These are phyloP conservation scores for Hanseniaspora guilliermondii DNA, from an alignment of 805 yeast species.

Conservation along the genomic window DNA sequence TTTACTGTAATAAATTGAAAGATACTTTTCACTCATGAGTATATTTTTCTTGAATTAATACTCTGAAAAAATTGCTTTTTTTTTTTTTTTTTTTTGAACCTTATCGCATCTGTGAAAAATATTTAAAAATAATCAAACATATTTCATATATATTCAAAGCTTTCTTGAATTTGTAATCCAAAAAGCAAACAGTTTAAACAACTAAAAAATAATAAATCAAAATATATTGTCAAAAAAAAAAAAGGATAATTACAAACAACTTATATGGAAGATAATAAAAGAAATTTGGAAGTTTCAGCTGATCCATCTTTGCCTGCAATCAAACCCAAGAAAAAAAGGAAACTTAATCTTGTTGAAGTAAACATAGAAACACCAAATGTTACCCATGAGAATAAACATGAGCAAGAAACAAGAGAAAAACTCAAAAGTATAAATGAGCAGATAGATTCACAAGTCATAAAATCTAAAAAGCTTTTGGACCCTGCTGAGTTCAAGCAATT, in stretches of 20 bases:
- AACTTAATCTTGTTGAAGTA: conserved; percentile 8
- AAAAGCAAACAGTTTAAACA: too few relatives aligned
- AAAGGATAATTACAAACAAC: neutral
- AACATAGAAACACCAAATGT: conserved; percentile 5
- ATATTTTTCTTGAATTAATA: neutral
- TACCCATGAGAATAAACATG: neutral
- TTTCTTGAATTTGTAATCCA: neutral
- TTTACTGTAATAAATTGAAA: neutral
- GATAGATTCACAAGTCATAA: neutral
- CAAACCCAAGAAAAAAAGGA: conserved; percentile 6
- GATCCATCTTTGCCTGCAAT: neutral
- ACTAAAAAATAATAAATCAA: neutral
- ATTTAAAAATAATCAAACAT: neutral
- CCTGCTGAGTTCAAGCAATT: neutral
- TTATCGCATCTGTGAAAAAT: neutral
- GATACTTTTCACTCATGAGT: too few relatives aligned
- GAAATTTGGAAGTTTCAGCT: neutral
- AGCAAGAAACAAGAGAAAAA: neutral
- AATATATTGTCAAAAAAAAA: neutral
- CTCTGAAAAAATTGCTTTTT: neutral
- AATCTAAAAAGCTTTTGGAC: neutral
- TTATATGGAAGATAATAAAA: neutral
- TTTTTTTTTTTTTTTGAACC: neutral
- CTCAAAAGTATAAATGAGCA: conserved; percentile 15
- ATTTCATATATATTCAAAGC: neutral